These are phyloP conservation scores for Penicillium tannophilum DNA, from an alignment of 495 filamentous ascomycete genomes.

Conservation along the genomic window DNA sequence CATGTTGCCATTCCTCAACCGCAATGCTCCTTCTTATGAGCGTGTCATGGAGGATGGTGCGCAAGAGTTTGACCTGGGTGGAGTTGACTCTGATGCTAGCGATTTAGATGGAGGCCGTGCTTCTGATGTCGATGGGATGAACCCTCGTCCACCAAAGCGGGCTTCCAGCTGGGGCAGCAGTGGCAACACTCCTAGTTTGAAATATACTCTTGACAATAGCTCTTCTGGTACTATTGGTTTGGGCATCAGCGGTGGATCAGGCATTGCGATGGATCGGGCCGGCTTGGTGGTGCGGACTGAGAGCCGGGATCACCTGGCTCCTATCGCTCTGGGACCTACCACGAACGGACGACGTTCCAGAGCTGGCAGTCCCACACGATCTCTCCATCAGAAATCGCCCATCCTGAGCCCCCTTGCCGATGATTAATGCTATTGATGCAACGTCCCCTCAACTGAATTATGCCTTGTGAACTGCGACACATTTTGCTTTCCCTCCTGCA, in stretches of 20 bases:
- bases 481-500: constrained; percentile 13
- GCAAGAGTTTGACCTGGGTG: constrained; percentile 70
- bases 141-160: constrained; percentile 37
- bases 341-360: constrained; percentile 49
- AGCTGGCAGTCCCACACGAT: constrained; percentile 47
- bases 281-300: constrained; percentile 79
- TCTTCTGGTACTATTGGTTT: constrained; percentile 51
- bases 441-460: constrained; percentile 19
- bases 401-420: constrained; percentile 42
- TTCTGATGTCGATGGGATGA: constrained; percentile 34
- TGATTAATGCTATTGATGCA: constrained; percentile 37
- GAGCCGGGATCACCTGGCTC: constrained; percentile 70
- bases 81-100: constrained; percentile 59
- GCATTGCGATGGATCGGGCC: constrained; percentile 66
- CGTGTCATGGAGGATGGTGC: constrained; percentile 80
- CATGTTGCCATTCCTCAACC: constrained; percentile 55
- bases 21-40: constrained; percentile 71
- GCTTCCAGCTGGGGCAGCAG: constrained; percentile 42
- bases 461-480: constrained; percentile 13
- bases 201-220: constrained; percentile 60
- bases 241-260: constrained; percentile 48
- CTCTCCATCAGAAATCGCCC: constrained; percentile 45
- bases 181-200: constrained; percentile 47
- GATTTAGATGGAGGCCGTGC: constrained; percentile 44
- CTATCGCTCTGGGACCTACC: constrained; percentile 44